Conservation (phyloP, 257 asterid species). For the Solanum boliviense region DNA sequence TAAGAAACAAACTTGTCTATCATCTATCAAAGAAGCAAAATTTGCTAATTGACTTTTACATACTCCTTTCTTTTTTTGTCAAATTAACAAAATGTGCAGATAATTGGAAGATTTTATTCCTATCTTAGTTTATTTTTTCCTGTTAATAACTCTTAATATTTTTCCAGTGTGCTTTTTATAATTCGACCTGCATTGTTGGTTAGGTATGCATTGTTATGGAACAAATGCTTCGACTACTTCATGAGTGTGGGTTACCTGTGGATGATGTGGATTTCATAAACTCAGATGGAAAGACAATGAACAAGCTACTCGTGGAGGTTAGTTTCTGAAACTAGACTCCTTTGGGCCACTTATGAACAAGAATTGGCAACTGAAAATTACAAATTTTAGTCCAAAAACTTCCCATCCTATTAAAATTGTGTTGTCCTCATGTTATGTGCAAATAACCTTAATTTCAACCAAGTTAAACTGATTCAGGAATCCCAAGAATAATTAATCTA, state of each 20-base stretch:
- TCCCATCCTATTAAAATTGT: not conserved
- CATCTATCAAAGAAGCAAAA: not conserved
- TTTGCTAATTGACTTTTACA: not conserved
- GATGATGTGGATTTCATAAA: conserved; percentile 86
- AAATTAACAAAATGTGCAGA: not conserved
- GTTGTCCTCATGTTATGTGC: not conserved
- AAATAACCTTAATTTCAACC: not conserved
- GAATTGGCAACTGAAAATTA: not conserved
- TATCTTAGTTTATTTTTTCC: not conserved
- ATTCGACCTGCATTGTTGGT: not conserved
- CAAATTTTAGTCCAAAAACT: not conserved
- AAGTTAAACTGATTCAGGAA: not conserved
- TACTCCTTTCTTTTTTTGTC: not conserved
- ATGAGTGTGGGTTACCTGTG: conserved; percentile 76
- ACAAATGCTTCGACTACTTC: conserved; percentile 88
- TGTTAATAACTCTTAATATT: not conserved
- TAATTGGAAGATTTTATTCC: not conserved
- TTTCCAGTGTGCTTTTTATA: not conserved
- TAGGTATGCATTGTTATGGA: conserved; percentile 92
- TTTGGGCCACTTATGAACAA: not conserved
- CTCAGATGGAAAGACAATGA: conserved; percentile 85
- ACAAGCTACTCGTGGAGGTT: conserved; percentile 81
- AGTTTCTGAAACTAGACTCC: conserved; percentile 5
- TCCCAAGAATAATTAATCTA: not conserved
- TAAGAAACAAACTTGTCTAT: not conserved